Percentiles rank a stretch among this genome's conserved stretches.
Conservation (phyloP, 2,329 filamentous ascomycete genomes). For the Alternaria brassicae region DNA sequence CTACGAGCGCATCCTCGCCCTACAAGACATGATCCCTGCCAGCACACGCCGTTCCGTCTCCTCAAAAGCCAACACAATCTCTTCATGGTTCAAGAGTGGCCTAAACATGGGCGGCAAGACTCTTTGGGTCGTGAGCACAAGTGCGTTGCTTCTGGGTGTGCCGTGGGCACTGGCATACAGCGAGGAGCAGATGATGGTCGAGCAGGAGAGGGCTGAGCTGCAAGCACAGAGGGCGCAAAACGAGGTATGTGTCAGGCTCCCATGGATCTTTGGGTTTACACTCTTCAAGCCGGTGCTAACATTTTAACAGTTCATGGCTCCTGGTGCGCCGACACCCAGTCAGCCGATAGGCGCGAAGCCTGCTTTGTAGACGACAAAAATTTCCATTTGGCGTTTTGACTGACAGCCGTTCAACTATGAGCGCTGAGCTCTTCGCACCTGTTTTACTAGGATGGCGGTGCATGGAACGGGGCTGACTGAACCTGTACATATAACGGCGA, state of each 20-base stretch:
- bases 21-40: constrained; percentile 83
- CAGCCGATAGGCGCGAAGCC: constrained; percentile 42
- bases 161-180: constrained; percentile 91
- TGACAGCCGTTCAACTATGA: constrained; percentile 1
- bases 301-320: constrained; percentile 42
- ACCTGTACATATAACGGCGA: constrained; percentile 24
- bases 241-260: constrained; percentile 62
- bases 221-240: constrained; percentile 87
- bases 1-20: constrained; percentile 72
- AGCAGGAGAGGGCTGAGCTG: constrained; percentile 97
- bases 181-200: constrained; percentile 95
- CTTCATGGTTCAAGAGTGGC: constrained; percentile 65
- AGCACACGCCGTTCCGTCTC: constrained; percentile 68
- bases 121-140: constrained; percentile 90
- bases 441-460: constrained; percentile 30
- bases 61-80: constrained; percentile 58
- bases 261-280: background rate
- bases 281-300: constrained; percentile 17
- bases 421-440: constrained; percentile 25
- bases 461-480: constrained; percentile 16
- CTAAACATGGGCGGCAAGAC: constrained; percentile 81
- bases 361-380: constrained; percentile 39
- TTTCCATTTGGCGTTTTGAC: constrained; percentile 2
- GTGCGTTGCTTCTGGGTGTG: constrained; percentile 86
- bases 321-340: constrained; percentile 33